These are phyloP conservation scores for Aspergillus nomiae DNA, from an alignment of 2,329 filamentous ascomycete species.

Conservation along the genomic window DNA sequence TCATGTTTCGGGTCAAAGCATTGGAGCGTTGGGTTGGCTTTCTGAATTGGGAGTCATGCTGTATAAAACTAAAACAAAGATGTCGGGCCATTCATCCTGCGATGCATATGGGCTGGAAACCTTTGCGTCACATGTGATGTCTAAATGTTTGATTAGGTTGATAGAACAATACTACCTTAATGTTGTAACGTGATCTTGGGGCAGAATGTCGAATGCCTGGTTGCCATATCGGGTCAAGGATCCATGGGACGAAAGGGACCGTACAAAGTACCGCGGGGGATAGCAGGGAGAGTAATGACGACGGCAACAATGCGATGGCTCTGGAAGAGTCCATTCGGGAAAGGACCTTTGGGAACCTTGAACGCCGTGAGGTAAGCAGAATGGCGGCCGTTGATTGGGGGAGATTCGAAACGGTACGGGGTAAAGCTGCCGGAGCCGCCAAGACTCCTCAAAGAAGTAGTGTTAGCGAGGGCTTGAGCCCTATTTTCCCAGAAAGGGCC, in stretches of 20 bases:
- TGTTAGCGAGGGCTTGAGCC: slow-evolving; percentile 44
- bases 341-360: not conserved
- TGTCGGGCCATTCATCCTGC: slow-evolving; percentile 4
- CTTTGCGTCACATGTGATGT: not conserved
- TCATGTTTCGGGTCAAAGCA: slow-evolving; percentile 4
- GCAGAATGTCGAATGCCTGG: not conserved
- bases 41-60: slow-evolving; percentile 2
- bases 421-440: slow-evolving; percentile 1
- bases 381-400: slow-evolving; percentile 5
- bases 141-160: not conserved
- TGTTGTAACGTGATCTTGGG: not conserved
- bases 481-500: slow-evolving; percentile 34
- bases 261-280: not conserved
- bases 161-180: not conserved
- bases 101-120: slow-evolving; percentile 8
- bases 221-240: not conserved
- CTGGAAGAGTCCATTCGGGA: slow-evolving; percentile 2
- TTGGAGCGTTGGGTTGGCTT: slow-evolving; percentile 5
- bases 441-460: slow-evolving; percentile 25
- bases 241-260: not conserved
- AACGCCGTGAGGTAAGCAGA: slow-evolving; percentile 4
- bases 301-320: slow-evolving; percentile 1
- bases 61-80: not conserved
- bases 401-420: not conserved
- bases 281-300: not conserved